A percentile compares a stretch with the other conserved stretches of the same genome.
These are phyloP conservation scores for Cytospora piceae DNA, from an alignment of 2,329 filamentous ascomycete genomes.

Conservation along the genomic window DNA sequence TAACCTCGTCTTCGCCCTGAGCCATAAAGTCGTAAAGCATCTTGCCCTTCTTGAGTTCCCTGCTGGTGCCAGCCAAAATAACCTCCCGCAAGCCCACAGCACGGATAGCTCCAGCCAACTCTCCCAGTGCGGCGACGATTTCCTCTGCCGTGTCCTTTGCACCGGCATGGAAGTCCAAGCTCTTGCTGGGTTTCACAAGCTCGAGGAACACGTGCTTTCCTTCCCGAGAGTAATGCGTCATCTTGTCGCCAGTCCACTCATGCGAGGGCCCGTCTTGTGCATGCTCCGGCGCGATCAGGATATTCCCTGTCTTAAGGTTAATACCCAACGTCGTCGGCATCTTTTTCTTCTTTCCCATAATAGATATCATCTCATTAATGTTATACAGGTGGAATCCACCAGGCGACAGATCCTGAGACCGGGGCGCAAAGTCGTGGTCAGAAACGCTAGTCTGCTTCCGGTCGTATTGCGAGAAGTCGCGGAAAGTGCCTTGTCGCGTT, in stretches of 20 bases:
- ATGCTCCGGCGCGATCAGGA: constrained; percentile 89
- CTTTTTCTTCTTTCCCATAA: constrained; percentile 96
- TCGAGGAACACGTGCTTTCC: constrained; percentile 98
- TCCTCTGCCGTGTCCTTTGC: constrained; percentile 96
- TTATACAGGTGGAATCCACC: constrained; percentile 94
- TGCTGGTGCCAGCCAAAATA: constrained; percentile 74
- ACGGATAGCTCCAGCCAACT: constrained; percentile 82
- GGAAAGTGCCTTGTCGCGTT: constrained; percentile 40
- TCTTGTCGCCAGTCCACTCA: constrained; percentile 92
- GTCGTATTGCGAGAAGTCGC: constrained; percentile 34
- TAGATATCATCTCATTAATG: constrained; percentile 95
- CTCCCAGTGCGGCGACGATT: constrained; percentile 85
- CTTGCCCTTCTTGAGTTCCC: constrained; percentile 72
- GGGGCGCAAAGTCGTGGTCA: constrained; percentile 36
- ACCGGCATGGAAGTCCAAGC: constrained; percentile 94
- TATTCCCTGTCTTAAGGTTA: constrained; percentile 83
- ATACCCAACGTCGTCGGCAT: constrained; percentile 98
- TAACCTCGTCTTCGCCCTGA: constrained; percentile 95
- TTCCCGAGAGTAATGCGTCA: constrained; percentile 97
- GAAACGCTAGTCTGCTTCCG: constrained; percentile 34
- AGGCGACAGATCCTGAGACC: constrained; percentile 56
- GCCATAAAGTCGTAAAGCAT: constrained; percentile 96
- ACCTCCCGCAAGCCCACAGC: constrained; percentile 87
- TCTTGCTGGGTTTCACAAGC: constrained; percentile 88
- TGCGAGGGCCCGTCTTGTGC: constrained; percentile 80